Evolutionary conservation across 768 basidiomycete species (phyloP).

Genomic region (Hemileccinum rubropunctum): DNA sequence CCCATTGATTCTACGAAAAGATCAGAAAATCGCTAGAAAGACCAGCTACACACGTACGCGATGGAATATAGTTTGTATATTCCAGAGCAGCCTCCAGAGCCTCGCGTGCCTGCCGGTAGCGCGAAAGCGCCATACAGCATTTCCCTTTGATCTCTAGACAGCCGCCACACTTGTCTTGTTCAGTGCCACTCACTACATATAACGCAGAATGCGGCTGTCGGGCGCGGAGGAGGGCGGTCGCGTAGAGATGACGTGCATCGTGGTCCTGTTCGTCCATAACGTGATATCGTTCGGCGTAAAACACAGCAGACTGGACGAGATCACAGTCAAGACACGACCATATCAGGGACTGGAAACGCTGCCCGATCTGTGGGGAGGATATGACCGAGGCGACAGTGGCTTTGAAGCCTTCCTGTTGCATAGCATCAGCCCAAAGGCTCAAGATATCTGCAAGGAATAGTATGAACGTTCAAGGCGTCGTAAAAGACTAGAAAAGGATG

Average conservation of each 20-base stretch:
- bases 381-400: slow-evolving; percentile 33
- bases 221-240: slow-evolving; percentile 67
- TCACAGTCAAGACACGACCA: slow-evolving; percentile 86
- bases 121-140: slow-evolving; percentile 68
- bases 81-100: slow-evolving; percentile 62
- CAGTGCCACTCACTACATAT: slow-evolving; percentile 60
- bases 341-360: slow-evolving; percentile 69
- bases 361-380: slow-evolving; percentile 55
- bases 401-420: slow-evolving; percentile 54
- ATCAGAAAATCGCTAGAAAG: slow-evolving; percentile 11
- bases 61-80: slow-evolving; percentile 50
- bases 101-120: slow-evolving; percentile 75
- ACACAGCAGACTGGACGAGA: slow-evolving; percentile 75
- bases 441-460: slow-evolving; percentile 19
- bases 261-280: slow-evolving; percentile 69
- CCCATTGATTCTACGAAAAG: slow-evolving; percentile 50
- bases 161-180: slow-evolving; percentile 62
- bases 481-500: slow-evolving; percentile 2
- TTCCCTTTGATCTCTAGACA: slow-evolving; percentile 79
- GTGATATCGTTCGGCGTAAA: slow-evolving; percentile 86
- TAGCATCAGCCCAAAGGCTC: slow-evolving; percentile 38
- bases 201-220: slow-evolving; percentile 75
- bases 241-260: slow-evolving; percentile 83
- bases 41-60: slow-evolving; percentile 44
- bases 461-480: slow-evolving; percentile 17